Conservation (phyloP, 1,284 basidiomycete species). For the Baeospora myosura region DNA sequence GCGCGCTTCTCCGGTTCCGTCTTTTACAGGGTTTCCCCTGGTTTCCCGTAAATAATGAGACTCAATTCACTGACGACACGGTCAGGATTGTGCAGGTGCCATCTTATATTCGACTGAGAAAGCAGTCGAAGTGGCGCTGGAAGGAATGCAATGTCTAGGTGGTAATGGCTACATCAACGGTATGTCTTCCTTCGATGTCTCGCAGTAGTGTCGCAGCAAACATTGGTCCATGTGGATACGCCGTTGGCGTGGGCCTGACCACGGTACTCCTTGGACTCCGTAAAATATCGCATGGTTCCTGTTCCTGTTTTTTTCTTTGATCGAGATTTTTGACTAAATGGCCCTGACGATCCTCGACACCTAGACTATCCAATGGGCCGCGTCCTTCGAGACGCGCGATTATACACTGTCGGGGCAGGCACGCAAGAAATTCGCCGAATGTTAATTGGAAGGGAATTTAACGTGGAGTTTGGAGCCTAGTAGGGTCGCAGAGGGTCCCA, state of each 20-base stretch:
- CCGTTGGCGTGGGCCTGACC: too few relatives aligned
- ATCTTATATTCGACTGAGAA: constrained; percentile 89
- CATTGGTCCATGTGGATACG: too few relatives aligned
- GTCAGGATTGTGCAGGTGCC: constrained; percentile 85
- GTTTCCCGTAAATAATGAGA: too few relatives aligned
- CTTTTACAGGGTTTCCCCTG: neutral
- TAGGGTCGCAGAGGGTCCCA: neutral
- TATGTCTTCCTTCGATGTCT: constrained; percentile 22
- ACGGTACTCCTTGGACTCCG: too few relatives aligned
- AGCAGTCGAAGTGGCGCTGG: constrained; percentile 84
- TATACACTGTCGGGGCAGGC: constrained; percentile 89
- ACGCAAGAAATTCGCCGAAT: constrained; percentile 88
- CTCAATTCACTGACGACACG: neutral
- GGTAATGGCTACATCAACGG: constrained; percentile 93
- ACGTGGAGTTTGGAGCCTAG: constrained; percentile 51
- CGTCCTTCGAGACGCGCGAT: constrained; percentile 74
- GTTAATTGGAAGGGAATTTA: constrained; percentile 87
- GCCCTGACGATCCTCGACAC: too few relatives aligned
- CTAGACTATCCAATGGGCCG: constrained; percentile 84
- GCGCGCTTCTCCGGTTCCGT: neutral
- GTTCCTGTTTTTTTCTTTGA: constrained; percentile 1
- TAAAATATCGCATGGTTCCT: too few relatives aligned
- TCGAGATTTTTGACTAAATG: constrained; percentile 5
- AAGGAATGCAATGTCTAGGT: constrained; percentile 87
- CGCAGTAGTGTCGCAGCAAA: neutral